Evolutionary conservation across 2,329 filamentous ascomycete genomes (phyloP).

Genomic region (Cryphonectria radicalis): DNA sequence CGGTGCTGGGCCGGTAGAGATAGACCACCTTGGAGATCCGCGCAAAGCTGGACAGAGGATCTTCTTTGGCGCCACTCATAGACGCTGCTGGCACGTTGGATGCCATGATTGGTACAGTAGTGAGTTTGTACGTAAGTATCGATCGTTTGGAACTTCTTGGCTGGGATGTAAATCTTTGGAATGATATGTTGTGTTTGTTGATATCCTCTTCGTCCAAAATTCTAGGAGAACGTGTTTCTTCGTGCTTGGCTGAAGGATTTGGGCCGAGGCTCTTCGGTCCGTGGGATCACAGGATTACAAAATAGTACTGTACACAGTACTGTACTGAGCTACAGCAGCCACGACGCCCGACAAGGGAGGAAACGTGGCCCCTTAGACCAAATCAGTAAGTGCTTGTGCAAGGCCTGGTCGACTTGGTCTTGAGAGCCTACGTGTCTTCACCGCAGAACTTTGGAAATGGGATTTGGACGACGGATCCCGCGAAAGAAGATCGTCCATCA

Average conservation of each 20-base stretch:
- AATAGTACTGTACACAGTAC: neutral
- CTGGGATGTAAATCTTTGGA: too few species aligned
- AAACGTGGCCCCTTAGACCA: neutral
- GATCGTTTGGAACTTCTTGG: neutral
- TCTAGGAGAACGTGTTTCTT: neutral
- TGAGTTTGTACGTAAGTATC: neutral
- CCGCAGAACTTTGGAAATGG: neutral
- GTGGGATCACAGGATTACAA: neutral
- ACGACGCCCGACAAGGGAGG: neutral
- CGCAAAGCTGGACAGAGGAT: constrained; percentile 24
- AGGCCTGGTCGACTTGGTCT: neutral
- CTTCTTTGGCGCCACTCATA: constrained; percentile 2
- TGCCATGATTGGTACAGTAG: constrained; percentile 13
- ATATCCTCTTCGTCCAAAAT: neutral
- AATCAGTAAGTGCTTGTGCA: neutral
- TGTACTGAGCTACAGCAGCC: neutral
- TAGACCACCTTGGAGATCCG: constrained; percentile 20
- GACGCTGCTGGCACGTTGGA: constrained; percentile 24
- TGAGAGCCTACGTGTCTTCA: neutral
- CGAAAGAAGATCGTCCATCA: neutral
- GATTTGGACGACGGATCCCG: neutral
- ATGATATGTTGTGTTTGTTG: too few species aligned
- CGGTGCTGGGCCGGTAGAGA: constrained; percentile 16
- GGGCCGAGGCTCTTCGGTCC: neutral
- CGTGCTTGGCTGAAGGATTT: neutral